These are phyloP conservation scores for Hortiboletus campestris DNA, from an alignment of 768 basidiomycete species.

Conservation along the genomic window DNA sequence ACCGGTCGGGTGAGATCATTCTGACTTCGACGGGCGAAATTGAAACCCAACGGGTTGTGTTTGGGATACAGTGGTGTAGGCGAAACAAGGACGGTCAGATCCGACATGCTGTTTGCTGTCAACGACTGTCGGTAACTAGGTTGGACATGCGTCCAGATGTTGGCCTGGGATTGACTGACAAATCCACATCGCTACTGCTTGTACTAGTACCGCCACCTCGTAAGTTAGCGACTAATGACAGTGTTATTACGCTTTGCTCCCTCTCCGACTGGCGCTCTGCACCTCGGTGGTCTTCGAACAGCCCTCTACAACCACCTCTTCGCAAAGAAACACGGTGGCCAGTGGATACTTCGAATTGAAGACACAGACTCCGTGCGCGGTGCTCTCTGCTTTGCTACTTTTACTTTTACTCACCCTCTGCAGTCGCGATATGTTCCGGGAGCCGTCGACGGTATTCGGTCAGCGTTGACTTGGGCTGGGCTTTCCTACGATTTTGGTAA, in stretches of 20 bases:
- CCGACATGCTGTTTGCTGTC: slow-evolving; percentile 22
- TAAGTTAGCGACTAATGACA: too few species aligned
- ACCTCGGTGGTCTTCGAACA: slow-evolving; percentile 92
- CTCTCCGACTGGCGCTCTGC: slow-evolving; percentile 91
- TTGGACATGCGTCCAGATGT: background rate
- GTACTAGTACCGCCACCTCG: background rate
- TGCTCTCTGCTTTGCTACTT: background rate
- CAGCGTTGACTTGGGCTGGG: slow-evolving; percentile 86
- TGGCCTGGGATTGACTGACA: too few species aligned
- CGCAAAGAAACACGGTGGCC: slow-evolving; percentile 77
- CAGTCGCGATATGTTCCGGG: slow-evolving; percentile 82
- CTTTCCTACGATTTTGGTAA: slow-evolving; percentile 88
- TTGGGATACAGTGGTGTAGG: slow-evolving; percentile 28
- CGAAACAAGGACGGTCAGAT: slow-evolving; percentile 34
- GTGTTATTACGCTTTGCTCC: slow-evolving; percentile 89
- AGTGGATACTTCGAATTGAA: slow-evolving; percentile 91
- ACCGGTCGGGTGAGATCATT: slow-evolving; percentile 28
- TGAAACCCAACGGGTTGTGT: slow-evolving; percentile 27
- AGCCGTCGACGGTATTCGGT: slow-evolving; percentile 77
- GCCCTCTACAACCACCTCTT: slow-evolving; percentile 91
- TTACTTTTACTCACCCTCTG: background rate
- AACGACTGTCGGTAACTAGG: background rate
- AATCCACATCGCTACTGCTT: too few species aligned
- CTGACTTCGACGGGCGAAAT: slow-evolving; percentile 30
- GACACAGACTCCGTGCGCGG: slow-evolving; percentile 88